Evolutionary conservation across 2,329 filamentous ascomycete species (phyloP).

Genomic region (Aspergillus terreus): DNA sequence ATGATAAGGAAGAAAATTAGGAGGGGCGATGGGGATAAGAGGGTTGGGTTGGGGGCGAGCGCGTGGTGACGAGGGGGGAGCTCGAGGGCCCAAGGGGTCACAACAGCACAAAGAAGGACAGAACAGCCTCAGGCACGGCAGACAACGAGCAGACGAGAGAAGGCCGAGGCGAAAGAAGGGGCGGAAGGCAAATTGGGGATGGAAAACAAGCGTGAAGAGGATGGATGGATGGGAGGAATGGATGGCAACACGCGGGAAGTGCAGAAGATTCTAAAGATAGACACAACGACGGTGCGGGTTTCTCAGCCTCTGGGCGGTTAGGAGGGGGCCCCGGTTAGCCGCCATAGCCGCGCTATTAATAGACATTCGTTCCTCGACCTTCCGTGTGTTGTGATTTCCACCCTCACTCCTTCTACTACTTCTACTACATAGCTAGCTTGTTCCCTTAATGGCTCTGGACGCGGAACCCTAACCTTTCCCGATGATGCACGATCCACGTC

Average conservation of each 20-base stretch:
- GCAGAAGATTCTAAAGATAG: constrained; percentile 35
- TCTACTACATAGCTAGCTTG: not conserved
- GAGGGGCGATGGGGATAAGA: not conserved
- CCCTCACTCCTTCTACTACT: not conserved
- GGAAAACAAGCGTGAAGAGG: constrained; percentile 8
- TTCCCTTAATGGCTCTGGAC: too few species aligned
- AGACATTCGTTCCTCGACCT: not conserved
- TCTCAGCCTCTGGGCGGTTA: constrained; percentile 1
- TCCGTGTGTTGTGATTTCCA: not conserved
- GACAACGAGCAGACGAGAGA: not conserved
- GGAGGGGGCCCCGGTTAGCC: not conserved
- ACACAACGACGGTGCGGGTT: constrained; percentile 6
- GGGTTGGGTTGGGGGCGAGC: not conserved
- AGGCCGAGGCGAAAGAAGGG: constrained; percentile 3
- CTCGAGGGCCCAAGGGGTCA: not conserved
- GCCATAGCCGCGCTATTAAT: constrained; percentile 5
- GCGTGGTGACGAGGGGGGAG: not conserved
- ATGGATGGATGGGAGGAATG: constrained; percentile 16
- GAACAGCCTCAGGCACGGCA: not conserved
- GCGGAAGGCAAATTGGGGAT: constrained; percentile 11
- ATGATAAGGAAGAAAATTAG: not conserved
- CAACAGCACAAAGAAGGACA: not conserved
- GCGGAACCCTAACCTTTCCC: too few species aligned
- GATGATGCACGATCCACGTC: not conserved
- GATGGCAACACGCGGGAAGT: constrained; percentile 22